Evolutionary conservation across 2,329 filamentous ascomycete genomes (phyloP).

Genomic region (Curvularia sp.): DNA sequence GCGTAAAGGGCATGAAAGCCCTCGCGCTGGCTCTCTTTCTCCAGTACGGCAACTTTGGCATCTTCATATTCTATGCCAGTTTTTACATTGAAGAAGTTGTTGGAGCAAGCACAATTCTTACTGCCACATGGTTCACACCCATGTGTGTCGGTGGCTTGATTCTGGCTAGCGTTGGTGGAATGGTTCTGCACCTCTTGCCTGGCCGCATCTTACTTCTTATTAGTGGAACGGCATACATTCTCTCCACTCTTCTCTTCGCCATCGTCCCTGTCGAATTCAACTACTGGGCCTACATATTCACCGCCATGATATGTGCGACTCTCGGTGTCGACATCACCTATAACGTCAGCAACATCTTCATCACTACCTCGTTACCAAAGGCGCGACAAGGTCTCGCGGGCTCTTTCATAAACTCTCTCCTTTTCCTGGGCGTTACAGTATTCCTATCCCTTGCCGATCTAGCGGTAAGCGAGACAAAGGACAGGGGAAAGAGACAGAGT

Average conservation of each 20-base stretch:
- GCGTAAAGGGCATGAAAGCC: conserved; percentile 68
- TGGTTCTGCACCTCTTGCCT: conserved; percentile 47
- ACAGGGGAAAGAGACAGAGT: conserved; percentile 39
- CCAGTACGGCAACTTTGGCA: conserved; percentile 49
- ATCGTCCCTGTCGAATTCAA: conserved; percentile 43
- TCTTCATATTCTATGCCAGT: conserved; percentile 50
- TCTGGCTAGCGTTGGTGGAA: conserved; percentile 43
- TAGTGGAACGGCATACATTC: conserved; percentile 42
- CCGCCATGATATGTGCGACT: conserved; percentile 55
- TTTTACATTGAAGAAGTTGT: conserved; percentile 49
- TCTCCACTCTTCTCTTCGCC: conserved; percentile 46
- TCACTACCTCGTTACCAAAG: conserved; percentile 47
- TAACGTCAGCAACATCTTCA: conserved; percentile 50
- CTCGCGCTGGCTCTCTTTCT: conserved; percentile 55
- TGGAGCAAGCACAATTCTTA: conserved; percentile 39
- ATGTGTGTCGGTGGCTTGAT: conserved; percentile 49
- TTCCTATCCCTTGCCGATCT: conserved; percentile 49
- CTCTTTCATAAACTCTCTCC: conserved; percentile 46
- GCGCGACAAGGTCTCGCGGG: conserved; percentile 48
- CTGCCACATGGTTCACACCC: conserved; percentile 47
- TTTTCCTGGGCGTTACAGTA: conserved; percentile 49
- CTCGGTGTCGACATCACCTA: conserved; percentile 50
- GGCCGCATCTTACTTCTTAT: conserved; percentile 44
- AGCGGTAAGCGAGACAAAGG: conserved; percentile 44
- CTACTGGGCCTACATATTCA: conserved; percentile 51